These are phyloP conservation scores for Firmiana major DNA, from an alignment of 345 rosid genomes.

Conservation along the genomic window DNA sequence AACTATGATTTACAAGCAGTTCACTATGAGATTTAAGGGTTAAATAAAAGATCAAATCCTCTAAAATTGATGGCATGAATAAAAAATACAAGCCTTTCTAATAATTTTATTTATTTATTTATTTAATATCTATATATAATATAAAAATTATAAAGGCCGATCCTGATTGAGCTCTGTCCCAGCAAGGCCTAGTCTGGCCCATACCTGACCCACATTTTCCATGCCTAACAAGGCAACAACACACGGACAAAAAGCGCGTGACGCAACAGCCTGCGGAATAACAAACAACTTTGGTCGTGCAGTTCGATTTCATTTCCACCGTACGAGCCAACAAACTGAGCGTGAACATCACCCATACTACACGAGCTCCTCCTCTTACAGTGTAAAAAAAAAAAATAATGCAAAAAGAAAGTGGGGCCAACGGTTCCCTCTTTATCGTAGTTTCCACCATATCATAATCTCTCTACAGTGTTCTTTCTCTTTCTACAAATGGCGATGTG, in stretches of 20 bases:
- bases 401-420: background rate
- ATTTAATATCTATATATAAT: no score
- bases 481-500: background rate
- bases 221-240: background rate
- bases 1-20: no score
- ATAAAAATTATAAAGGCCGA: background rate
- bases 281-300: background rate
- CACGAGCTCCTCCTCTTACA: no score
- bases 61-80: no score
- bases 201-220: background rate
- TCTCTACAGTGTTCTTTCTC: background rate
- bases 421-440: background rate
- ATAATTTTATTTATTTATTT: no score
- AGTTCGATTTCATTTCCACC: background rate
- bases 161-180: no score
- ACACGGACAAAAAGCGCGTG: no score
- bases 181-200: background rate
- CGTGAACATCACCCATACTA: background rate
- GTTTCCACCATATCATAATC: conserved; percentile 13
- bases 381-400: background rate
- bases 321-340: background rate
- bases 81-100: no score
- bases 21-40: no score
- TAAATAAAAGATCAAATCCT: no score
- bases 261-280: background rate